Evolutionary conservation across 768 basidiomycete species (phyloP).

Genomic region (Agrocybe pediades): DNA sequence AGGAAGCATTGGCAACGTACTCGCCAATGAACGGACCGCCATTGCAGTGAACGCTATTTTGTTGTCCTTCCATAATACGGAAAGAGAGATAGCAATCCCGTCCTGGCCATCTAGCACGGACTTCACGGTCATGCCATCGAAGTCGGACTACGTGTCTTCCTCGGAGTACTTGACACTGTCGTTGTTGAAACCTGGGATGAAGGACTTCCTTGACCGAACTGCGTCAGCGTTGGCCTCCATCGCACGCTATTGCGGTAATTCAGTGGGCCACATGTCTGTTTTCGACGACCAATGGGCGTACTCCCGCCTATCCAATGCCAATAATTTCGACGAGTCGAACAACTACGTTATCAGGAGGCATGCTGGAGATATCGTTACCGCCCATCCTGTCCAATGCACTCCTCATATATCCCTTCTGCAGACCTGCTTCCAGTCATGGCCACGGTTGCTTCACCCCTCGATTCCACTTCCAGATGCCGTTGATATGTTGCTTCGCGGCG

Average conservation of each 20-base stretch:
- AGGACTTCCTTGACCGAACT: constrained; percentile 71
- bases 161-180: constrained; percentile 61
- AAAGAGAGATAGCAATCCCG: constrained; percentile 70
- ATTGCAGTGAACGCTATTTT: constrained; percentile 80
- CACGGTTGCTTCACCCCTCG: constrained; percentile 69
- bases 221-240: constrained; percentile 59
- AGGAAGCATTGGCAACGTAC: constrained; percentile 39
- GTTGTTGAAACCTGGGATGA: constrained; percentile 65
- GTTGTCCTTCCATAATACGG: constrained; percentile 68
- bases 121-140: constrained; percentile 55
- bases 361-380: constrained; percentile 56
- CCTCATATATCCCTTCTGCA: constrained; percentile 74
- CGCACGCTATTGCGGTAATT: constrained; percentile 57
- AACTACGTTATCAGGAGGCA: constrained; percentile 71
- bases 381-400: constrained; percentile 62
- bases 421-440: constrained; percentile 82
- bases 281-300: constrained; percentile 85
- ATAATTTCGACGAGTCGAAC: constrained; percentile 72
- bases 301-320: constrained; percentile 49
- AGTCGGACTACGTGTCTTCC: constrained; percentile 71
- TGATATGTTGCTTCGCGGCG: constrained; percentile 78
- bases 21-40: constrained; percentile 72
- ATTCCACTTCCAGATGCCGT: constrained; percentile 61
- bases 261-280: constrained; percentile 75
- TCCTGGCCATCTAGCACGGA: constrained; percentile 79